These are phyloP conservation scores for Pyronema domesticum DNA, from an alignment of 495 filamentous ascomycete genomes.

Conservation along the genomic window DNA sequence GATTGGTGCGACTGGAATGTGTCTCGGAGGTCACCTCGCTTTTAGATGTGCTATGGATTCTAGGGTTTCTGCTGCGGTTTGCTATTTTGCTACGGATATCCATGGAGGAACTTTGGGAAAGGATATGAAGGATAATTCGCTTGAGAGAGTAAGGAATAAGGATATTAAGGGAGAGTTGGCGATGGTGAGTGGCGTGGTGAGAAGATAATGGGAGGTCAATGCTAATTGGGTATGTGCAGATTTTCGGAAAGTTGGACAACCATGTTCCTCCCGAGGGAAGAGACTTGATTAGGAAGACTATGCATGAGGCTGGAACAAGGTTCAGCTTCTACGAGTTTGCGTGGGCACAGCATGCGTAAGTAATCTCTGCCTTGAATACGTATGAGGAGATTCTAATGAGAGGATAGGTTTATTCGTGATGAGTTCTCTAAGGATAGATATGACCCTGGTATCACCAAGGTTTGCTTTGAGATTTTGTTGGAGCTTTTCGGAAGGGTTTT, in stretches of 20 bases:
- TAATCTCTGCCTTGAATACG: constrained; percentile 10
- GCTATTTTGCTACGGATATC: constrained; percentile 89
- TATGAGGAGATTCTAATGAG: constrained; percentile 36
- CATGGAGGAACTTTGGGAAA: constrained; percentile 57
- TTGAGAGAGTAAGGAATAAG: constrained; percentile 30
- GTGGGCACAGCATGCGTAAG: constrained; percentile 62
- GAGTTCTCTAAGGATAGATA: constrained; percentile 87
- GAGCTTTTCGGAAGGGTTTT: constrained; percentile 70
- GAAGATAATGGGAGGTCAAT: background rate
- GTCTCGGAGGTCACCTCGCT: constrained; percentile 80
- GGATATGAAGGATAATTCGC: constrained; percentile 48
- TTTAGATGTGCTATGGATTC: constrained; percentile 67
- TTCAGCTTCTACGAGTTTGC: constrained; percentile 82
- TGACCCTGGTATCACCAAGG: constrained; percentile 66
- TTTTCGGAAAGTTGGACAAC: constrained; percentile 76
- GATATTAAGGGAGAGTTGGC: constrained; percentile 68
- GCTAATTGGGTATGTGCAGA: constrained; percentile 26
- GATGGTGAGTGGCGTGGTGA: constrained; percentile 33
- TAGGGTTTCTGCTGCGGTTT: constrained; percentile 55
- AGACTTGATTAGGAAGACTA: constrained; percentile 67
- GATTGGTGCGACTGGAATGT: constrained; percentile 86
- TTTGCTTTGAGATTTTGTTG: constrained; percentile 81
- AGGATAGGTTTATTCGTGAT: constrained; percentile 61
- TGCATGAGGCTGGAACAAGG: constrained; percentile 53
- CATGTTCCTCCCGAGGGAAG: constrained; percentile 76